Evolutionary conservation across 2,329 filamentous ascomycete genomes (phyloP), one percentile per base, ranked within the genome.

Genomic region (Aspergillus puulaauensis): DNA sequence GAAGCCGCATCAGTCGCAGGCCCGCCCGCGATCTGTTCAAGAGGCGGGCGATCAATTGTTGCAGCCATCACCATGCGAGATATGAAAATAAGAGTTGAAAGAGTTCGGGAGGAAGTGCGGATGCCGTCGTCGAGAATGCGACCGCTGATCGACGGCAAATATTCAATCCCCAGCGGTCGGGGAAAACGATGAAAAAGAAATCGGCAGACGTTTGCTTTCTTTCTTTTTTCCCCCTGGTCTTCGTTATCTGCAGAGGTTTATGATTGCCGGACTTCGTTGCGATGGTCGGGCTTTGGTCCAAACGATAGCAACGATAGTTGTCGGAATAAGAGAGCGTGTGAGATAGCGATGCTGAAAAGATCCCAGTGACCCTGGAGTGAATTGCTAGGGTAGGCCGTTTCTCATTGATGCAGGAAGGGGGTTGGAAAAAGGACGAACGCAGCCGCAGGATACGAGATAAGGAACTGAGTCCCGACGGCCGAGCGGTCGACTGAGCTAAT

Each of bases 71-170:
- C 71, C 57, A 62, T 60, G 60, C 27, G 62, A 57, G 58, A 43
- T 40, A 52, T 43, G 31, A 31, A 46, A 39, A 59, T 52, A 45
- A 50, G 56, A 52, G 50, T 59, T 47, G 52, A 51, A 53, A 47
- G 33, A 49, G 51, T 43, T 60, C 60, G 37, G 56, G 51, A 57
- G 41, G 47, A 41, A 44, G 62, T 41, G 55, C 52, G 63, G 55
- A 61, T 65, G 72, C 71, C 73, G 73, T 72, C 73, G 73, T 74
- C 73, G 70, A 60, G 64, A 62, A 66, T 66, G 71, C 68, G 74
- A 77, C 74, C 74, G 74, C 74, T 76, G 73, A 75, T 73, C 73
- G 74, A 76, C 74, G 74, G 71, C 74, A 66, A 69, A 57, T 60
- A 53, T 55, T 60, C 54, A 58, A 57, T 70, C 73, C 74, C 74